These are phyloP conservation scores for Pseudogymnoascus sp. DNA, from an alignment of 2,329 filamentous ascomycete genomes.

Conservation along the genomic window DNA sequence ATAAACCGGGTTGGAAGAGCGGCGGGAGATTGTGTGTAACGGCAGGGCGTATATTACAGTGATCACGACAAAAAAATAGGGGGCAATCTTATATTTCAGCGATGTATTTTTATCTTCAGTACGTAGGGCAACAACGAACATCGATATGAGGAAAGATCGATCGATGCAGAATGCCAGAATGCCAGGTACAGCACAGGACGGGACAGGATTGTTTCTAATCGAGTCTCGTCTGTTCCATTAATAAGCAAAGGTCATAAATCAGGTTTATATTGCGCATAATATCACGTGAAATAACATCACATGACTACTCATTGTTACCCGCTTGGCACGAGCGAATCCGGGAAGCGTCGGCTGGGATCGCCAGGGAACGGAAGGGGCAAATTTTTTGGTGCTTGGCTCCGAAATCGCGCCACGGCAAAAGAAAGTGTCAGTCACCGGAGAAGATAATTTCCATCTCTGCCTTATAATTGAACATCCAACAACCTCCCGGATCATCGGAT, in stretches of 20 bases:
- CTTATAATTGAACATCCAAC: background rate
- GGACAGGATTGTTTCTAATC: background rate
- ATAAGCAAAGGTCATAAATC: background rate
- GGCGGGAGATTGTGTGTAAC: background rate
- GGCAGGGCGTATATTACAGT: background rate
- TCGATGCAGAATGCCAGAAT: background rate
- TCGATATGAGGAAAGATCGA: background rate
- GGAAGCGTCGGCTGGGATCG: background rate
- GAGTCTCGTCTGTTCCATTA: background rate
- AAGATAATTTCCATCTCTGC: constrained; percentile 2
- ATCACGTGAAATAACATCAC: background rate
- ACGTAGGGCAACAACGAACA: background rate
- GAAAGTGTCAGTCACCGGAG: background rate
- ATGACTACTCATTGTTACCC: background rate
- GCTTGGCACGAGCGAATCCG: background rate
- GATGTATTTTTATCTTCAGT: background rate
- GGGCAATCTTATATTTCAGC: background rate
- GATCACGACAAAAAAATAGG: background rate
- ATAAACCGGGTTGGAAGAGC: background rate
- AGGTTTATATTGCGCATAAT: background rate
- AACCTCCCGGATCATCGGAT: background rate
- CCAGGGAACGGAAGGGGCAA: constrained; percentile 1
- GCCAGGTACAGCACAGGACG: background rate
- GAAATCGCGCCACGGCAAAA: background rate
- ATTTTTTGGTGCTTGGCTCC: constrained; percentile 1